A percentile compares a stretch with the other conserved stretches of the same genome.
Conservation (phyloP, 2,329 filamentous ascomycete genomes). For the Escovopsis weberi region DNA sequence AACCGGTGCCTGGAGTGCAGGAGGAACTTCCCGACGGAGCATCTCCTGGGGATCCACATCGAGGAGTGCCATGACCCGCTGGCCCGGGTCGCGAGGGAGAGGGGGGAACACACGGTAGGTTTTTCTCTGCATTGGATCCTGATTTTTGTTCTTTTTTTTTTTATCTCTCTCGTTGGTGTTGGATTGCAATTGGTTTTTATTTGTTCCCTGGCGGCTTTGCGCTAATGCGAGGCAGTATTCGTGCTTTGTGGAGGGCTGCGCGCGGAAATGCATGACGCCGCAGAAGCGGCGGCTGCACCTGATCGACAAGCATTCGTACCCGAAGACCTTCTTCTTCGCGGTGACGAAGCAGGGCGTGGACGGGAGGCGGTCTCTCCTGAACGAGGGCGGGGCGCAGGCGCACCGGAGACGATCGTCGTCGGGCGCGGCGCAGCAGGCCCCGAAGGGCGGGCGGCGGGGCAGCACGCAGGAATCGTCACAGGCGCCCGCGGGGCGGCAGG, state of each 20-base stretch:
- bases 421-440: constrained; percentile 13
- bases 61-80: constrained; percentile 85
- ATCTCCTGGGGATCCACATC: constrained; percentile 72
- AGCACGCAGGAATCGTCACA: constrained; percentile 16
- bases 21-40: constrained; percentile 75
- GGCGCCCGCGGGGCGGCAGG: too few species aligned
- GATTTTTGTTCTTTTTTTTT: too few species aligned
- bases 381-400: constrained; percentile 27
- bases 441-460: constrained; percentile 18
- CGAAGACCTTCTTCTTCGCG: constrained; percentile 74
- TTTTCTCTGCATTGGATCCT: background rate
- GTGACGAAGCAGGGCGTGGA: constrained; percentile 86
- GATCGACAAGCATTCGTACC: constrained; percentile 90
- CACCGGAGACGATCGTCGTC: constrained; percentile 35
- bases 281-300: constrained; percentile 78
- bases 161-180: too few species aligned
- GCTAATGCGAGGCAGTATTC: constrained; percentile 43
- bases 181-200: too few species aligned
- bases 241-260: constrained; percentile 83
- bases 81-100: constrained; percentile 53
- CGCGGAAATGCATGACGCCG: constrained; percentile 67
- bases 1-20: constrained; percentile 76
- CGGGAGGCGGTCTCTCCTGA: constrained; percentile 62
- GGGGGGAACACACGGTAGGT: constrained; percentile 74
- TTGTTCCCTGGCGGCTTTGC: background rate